phyloP scores from a whole-genome alignment of 441 rosid species.

The Daphne laureola region DNA sequence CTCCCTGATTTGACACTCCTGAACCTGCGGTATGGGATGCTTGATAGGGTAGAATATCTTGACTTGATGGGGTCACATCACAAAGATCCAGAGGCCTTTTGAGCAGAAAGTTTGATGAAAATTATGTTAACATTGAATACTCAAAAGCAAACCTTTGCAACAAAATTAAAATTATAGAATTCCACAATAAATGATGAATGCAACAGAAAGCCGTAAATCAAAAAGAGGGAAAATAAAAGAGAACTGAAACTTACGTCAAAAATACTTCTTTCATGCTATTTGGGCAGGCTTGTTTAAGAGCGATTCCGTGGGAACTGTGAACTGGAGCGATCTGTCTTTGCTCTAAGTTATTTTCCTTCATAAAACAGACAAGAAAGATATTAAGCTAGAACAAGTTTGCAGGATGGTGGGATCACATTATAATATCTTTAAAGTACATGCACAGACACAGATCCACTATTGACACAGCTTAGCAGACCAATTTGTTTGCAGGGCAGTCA shows the following conservation, averaged over 20 bases:
- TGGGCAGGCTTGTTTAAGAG: constrained; percentile 85
- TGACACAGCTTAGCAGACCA: no score
- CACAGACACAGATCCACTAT: no score
- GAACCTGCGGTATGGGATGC: constrained; percentile 50
- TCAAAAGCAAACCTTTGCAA: constrained; percentile 17
- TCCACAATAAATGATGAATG: constrained; percentile 1
- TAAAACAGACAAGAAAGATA: constrained; percentile 24
- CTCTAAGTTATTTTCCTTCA: constrained; percentile 77
- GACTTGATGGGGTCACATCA: constrained; percentile 59
- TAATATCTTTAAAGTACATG: no score
- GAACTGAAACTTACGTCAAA: constrained; percentile 59
- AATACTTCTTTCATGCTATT: constrained; percentile 70
- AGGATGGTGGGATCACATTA: no score
- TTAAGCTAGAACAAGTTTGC: constrained; percentile 14
- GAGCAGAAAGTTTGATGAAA: constrained; percentile 22
- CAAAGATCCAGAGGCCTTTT: constrained; percentile 97
- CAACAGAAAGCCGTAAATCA: neutral
- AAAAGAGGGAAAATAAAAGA: constrained; percentile 12
- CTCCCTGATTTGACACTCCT: constrained; percentile 59
- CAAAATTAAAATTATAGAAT: constrained; percentile 2
- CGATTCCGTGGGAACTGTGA: constrained; percentile 81
- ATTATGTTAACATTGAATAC: constrained; percentile 14
- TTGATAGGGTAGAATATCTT: constrained; percentile 60
- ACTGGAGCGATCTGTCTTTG: constrained; percentile 51
- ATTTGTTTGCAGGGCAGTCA: no score